phyloP scores from a whole-genome alignment of 306 rosid genomes.

The Dalbergia cultrata region DNA sequence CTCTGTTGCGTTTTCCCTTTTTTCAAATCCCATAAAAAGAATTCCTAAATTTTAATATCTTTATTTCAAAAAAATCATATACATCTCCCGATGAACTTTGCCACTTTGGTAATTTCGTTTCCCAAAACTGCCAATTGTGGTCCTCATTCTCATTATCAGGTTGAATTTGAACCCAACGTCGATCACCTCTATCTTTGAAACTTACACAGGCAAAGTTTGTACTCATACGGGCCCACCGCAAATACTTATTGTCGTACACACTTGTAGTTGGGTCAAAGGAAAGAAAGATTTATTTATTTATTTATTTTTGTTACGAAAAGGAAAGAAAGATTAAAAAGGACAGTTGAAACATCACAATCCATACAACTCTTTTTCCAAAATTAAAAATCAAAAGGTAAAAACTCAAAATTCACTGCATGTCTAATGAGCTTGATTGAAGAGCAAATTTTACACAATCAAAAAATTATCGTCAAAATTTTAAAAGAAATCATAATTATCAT shows the following conservation, averaged over 20 bases:
- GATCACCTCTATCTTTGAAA: neutral
- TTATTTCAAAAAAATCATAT: neutral
- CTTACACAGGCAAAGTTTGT: neutral
- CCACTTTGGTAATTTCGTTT: neutral
- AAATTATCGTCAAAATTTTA: no score
- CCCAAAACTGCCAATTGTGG: neutral
- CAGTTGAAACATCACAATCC: neutral
- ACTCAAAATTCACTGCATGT: neutral
- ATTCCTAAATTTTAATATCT: no score
- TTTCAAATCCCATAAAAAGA: no score
- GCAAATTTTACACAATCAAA: no score
- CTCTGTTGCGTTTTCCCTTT: no score
- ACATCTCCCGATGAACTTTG: neutral
- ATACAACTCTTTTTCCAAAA: neutral
- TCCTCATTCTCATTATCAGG: neutral
- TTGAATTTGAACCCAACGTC: constrained; percentile 22
- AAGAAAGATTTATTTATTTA: neutral
- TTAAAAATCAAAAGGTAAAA: neutral
- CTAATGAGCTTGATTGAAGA: neutral
- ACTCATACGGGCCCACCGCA: neutral
- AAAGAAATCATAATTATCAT: no score
- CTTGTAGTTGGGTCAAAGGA: constrained; percentile 28
- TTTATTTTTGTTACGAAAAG: no score
- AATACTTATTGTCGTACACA: neutral
- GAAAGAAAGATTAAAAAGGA: neutral